These are phyloP conservation scores for Trametes coccinea DNA, from an alignment of 768 basidiomycete species.

Conservation along the genomic window DNA sequence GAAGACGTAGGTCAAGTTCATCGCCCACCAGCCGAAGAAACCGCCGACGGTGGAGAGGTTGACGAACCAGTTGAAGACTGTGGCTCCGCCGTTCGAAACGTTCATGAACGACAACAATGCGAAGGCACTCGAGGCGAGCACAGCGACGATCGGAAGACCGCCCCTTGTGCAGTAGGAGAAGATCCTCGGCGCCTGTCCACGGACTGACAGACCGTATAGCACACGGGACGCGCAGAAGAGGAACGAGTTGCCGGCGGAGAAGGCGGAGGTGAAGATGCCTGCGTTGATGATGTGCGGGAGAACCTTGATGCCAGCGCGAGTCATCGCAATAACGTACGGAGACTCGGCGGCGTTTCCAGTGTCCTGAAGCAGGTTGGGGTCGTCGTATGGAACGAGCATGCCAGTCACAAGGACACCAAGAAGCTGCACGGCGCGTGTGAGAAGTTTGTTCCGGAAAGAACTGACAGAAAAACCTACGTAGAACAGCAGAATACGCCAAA, in stretches of 20 bases:
- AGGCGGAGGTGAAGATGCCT: constrained; percentile 66
- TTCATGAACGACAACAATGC: constrained; percentile 63
- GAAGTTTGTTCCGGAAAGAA: neutral
- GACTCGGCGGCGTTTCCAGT: constrained; percentile 71
- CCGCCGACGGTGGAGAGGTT: constrained; percentile 67
- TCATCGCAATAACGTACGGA: constrained; percentile 85
- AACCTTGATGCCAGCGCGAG: constrained; percentile 65
- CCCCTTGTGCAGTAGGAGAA: constrained; percentile 48
- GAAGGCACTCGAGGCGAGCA: constrained; percentile 39
- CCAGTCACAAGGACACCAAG: constrained; percentile 73
- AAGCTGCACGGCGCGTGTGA: constrained; percentile 40
- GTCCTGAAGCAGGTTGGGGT: constrained; percentile 50
- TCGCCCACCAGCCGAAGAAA: constrained; percentile 66
- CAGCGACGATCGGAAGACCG: constrained; percentile 49
- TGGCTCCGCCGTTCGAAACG: constrained; percentile 52
- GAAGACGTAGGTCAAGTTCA: constrained; percentile 71
- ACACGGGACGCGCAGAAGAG: constrained; percentile 53
- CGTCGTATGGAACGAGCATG: constrained; percentile 75
- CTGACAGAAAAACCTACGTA: constrained; percentile 46
- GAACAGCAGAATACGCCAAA: constrained; percentile 79
- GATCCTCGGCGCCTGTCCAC: constrained; percentile 42
- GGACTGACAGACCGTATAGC: constrained; percentile 39
- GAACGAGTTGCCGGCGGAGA: constrained; percentile 71
- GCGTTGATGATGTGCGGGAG: constrained; percentile 62
- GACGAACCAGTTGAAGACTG: constrained; percentile 72